phyloP scores from a whole-genome alignment of 805 yeast species.

The Candida pseudoglaebosa region DNA sequence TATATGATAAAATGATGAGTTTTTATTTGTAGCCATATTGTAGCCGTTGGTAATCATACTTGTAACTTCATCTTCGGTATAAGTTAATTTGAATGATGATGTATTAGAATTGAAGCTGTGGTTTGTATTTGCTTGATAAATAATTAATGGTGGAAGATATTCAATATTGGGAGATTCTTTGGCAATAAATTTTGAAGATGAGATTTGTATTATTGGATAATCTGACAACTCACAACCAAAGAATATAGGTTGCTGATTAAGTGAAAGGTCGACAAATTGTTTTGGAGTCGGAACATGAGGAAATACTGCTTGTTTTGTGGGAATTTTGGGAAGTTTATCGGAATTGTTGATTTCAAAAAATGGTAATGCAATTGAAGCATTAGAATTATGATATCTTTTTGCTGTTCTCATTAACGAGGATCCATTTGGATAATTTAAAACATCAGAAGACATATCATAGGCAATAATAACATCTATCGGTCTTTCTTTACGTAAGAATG shows the following conservation, averaged over 20 bases:
- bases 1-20: conserved; percentile 38
- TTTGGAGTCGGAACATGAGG: conserved; percentile 33
- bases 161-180: conserved; percentile 6
- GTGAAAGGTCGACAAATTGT: conserved; percentile 15
- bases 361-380: conserved; percentile 11
- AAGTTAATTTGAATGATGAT: conserved; percentile 56
- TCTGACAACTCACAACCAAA: conserved; percentile 38
- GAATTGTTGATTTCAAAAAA: conserved; percentile 8
- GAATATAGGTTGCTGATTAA: conserved; percentile 30
- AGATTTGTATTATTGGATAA: conserved; percentile 21
- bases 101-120: conserved; percentile 46
- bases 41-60: conserved; percentile 51
- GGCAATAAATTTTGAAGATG: neutral
- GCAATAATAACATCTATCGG: conserved; percentile 37
- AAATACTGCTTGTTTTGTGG: conserved; percentile 19
- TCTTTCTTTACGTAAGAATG: conserved; percentile 35
- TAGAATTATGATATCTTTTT: conserved; percentile 24
- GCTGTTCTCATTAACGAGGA: conserved; percentile 42
- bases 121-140: conserved; percentile 47
- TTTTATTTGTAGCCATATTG: conserved; percentile 44
- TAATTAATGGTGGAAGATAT: conserved; percentile 49
- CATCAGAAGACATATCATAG: conserved; percentile 49
- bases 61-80: conserved; percentile 38
- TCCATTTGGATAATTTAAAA: conserved; percentile 56
- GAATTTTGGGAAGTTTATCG: neutral